Evolutionary conservation across 257 asterid genomes (phyloP).

Genomic region (Solanum bulbocastanum): DNA sequence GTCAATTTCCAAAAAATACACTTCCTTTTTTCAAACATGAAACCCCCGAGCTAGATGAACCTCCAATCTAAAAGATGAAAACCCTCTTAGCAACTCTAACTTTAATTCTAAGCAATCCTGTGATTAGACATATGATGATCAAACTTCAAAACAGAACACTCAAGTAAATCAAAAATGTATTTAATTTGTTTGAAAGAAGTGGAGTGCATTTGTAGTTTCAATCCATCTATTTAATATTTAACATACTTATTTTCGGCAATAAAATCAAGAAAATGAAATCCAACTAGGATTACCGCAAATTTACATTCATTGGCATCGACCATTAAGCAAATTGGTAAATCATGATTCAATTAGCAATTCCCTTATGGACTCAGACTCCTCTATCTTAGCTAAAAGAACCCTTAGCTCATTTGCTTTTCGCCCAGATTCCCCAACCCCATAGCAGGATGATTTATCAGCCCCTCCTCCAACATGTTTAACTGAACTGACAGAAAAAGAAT

Average conservation of each 20-base stretch:
- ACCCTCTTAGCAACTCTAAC: not conserved
- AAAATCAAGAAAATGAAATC: not conserved
- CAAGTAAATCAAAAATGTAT: not conserved
- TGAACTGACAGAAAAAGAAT: constrained; percentile 67
- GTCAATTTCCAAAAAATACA: not conserved
- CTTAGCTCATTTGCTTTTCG: constrained; percentile 65
- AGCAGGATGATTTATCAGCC: constrained; percentile 82
- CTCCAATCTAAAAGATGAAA: not conserved
- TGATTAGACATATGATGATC: not conserved
- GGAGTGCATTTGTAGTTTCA: not conserved
- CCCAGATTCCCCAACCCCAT: constrained; percentile 96
- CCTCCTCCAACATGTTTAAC: constrained; percentile 96
- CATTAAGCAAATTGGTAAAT: not conserved
- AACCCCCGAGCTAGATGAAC: not conserved
- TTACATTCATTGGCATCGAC: not conserved
- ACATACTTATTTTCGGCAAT: not conserved
- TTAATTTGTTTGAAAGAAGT: not conserved
- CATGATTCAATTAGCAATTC: not conserved
- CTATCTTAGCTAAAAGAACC: constrained; percentile 82
- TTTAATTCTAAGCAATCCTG: not conserved
- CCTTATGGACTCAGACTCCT: constrained; percentile 59
- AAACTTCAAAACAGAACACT: not conserved
- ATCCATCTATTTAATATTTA: not conserved
- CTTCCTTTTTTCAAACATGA: not conserved
- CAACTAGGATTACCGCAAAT: not conserved